These are phyloP conservation scores for Choanephora cucurbitarum DNA, from an alignment of 371 early-diverging fungal species.

Conservation along the genomic window DNA sequence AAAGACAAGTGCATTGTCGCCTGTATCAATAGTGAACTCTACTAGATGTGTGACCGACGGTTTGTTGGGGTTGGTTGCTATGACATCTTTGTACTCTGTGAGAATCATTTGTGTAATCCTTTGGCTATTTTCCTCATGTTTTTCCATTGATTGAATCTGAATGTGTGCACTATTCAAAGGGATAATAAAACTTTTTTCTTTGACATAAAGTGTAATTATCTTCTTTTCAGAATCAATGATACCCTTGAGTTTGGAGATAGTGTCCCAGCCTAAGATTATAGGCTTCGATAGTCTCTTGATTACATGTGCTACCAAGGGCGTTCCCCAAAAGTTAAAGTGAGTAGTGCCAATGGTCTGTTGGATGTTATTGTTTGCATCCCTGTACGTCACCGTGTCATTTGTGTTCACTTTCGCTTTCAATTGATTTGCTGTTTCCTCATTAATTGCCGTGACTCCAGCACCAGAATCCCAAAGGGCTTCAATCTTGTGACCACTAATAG, in stretches of 20 bases:
- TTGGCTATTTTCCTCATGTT: neutral
- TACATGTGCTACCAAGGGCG: conserved; percentile 1
- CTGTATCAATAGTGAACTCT: conserved; percentile 14
- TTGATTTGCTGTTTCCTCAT: neutral
- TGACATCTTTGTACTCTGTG: conserved; percentile 5
- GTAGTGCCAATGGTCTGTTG: conserved; percentile 6
- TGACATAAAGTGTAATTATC: neutral
- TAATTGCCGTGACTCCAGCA: neutral
- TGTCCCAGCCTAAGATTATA: conserved; percentile 12
- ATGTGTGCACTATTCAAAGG: neutral
- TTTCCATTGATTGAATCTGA: neutral
- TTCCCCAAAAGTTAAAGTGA: neutral
- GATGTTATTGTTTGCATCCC: conserved; percentile 13
- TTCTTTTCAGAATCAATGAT: conserved; percentile 1
- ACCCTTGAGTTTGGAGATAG: neutral
- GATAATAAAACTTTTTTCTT: neutral
- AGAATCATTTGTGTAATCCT: conserved; percentile 2
- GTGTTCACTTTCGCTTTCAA: too few relatives aligned
- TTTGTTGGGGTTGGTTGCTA: conserved; percentile 7
- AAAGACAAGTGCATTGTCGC: conserved; percentile 9
- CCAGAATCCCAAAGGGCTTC: conserved; percentile 11
- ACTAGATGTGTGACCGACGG: conserved; percentile 2
- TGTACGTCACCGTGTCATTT: neutral
- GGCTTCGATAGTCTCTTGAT: neutral
- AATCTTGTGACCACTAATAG: neutral